These are phyloP conservation scores for Gossypium lobatum DNA, from an alignment of 441 rosid species.

Conservation along the genomic window DNA sequence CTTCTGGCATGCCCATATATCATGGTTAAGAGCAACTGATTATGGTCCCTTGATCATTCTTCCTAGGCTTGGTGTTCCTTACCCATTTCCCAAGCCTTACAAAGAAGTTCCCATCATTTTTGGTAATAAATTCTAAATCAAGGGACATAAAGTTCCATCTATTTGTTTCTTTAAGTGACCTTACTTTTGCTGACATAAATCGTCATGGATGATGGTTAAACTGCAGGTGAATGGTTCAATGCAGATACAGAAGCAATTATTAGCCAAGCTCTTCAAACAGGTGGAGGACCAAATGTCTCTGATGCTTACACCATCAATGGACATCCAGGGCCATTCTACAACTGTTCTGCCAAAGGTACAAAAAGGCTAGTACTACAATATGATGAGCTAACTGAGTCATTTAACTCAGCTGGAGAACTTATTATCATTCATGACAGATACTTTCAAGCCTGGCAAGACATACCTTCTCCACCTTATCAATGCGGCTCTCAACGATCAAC, in stretches of 20 bases:
- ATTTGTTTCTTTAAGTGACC: constrained; percentile 12
- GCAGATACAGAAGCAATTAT: constrained; percentile 49
- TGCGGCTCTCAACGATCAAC: constrained; percentile 75
- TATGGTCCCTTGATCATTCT: constrained; percentile 46
- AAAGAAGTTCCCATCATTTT: constrained; percentile 48
- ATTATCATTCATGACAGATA: constrained; percentile 20
- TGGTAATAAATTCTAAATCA: constrained; percentile 24
- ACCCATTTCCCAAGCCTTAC: constrained; percentile 45
- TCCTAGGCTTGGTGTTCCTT: constrained; percentile 39
- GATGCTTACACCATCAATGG: constrained; percentile 58
- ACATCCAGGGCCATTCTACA: constrained; percentile 45
- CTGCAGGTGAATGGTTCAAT: constrained; percentile 55
- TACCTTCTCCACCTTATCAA: constrained; percentile 64
- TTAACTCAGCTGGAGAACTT: neutral
- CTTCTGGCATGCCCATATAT: constrained; percentile 50
- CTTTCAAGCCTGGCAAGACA: constrained; percentile 55
- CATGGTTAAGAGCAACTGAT: constrained; percentile 50
- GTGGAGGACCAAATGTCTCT: constrained; percentile 57
- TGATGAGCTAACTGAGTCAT: neutral
- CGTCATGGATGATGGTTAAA: constrained; percentile 2
- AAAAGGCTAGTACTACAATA: neutral
- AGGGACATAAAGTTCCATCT: neutral
- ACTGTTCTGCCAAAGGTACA: constrained; percentile 40
- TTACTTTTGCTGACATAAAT: neutral
- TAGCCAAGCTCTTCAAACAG: constrained; percentile 42